These are phyloP conservation scores for Fomitiporia mediterranea DNA, from an alignment of 1,284 basidiomycete species.

Conservation along the genomic window DNA sequence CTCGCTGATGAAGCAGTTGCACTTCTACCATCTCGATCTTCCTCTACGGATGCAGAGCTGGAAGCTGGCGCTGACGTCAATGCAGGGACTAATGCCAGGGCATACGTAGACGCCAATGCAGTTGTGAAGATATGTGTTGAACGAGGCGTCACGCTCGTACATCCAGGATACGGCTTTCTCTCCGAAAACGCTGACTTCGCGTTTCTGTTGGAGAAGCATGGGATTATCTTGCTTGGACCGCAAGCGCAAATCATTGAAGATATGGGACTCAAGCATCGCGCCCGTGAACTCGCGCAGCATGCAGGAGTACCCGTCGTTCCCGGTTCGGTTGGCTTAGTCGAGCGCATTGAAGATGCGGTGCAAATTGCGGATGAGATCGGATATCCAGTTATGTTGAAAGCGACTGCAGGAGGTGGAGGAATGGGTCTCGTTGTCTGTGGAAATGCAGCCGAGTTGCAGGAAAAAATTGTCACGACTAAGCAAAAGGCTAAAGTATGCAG, in stretches of 20 bases:
- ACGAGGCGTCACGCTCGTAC: constrained; percentile 49
- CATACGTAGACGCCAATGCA: constrained; percentile 39
- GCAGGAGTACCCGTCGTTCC: constrained; percentile 54
- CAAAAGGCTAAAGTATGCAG: constrained; percentile 44
- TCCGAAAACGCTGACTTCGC: constrained; percentile 64
- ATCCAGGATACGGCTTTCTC: constrained; percentile 67
- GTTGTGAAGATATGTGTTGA: constrained; percentile 44
- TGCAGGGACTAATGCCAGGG: constrained; percentile 32
- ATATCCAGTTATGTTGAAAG: constrained; percentile 66
- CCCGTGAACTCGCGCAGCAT: constrained; percentile 43
- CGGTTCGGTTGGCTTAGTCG: constrained; percentile 47
- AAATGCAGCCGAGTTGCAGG: constrained; percentile 36
- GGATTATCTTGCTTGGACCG: constrained; percentile 61
- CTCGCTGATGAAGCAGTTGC: constrained; percentile 46
- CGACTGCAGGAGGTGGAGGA: constrained; percentile 68
- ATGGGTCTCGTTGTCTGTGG: constrained; percentile 63
- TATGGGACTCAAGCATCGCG: constrained; percentile 65
- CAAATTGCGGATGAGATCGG: constrained; percentile 41
- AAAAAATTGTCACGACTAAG: constrained; percentile 36
- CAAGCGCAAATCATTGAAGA: constrained; percentile 44
- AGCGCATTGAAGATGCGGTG: constrained; percentile 41
- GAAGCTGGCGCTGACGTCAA: constrained; percentile 15
- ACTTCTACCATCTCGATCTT: constrained; percentile 23
- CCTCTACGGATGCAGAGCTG: not conserved
- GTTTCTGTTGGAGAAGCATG: constrained; percentile 40